Conservation (phyloP, 805 yeast species). For the Lipomyces sp. region DNA sequence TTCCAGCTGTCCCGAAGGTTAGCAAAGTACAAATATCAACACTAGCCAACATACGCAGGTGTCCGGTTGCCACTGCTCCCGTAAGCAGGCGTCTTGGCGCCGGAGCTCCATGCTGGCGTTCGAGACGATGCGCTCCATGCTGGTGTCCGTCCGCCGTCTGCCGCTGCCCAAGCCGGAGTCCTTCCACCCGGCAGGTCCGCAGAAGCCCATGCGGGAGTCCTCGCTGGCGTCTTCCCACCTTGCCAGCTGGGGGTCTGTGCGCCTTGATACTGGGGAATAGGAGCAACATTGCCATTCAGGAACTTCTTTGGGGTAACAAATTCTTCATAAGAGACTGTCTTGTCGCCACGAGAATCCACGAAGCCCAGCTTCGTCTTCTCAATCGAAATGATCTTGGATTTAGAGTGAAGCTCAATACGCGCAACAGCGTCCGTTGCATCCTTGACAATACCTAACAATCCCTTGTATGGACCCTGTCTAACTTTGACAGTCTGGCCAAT, state of each 20-base stretch:
- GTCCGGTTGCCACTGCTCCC: constrained; percentile 24
- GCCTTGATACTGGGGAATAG: constrained; percentile 44
- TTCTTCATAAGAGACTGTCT: constrained; percentile 74
- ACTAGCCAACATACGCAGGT: constrained; percentile 23
- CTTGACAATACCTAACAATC: constrained; percentile 88
- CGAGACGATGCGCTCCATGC: constrained; percentile 48
- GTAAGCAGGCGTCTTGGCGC: constrained; percentile 41
- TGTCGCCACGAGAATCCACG: constrained; percentile 57
- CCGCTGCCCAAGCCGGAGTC: constrained; percentile 55
- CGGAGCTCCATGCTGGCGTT: constrained; percentile 54
- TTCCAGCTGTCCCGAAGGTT: constrained; percentile 44
- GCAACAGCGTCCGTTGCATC: constrained; percentile 93
- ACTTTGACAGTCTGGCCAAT: constrained; percentile 84
- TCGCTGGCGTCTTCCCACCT: constrained; percentile 23
- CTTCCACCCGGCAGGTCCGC: constrained; percentile 48
- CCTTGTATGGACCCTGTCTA: constrained; percentile 91
- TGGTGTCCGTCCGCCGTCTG: constrained; percentile 49
- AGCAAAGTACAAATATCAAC: neutral
- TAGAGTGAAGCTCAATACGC: constrained; percentile 91
- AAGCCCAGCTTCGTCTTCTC: constrained; percentile 79
- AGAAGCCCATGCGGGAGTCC: constrained; percentile 46
- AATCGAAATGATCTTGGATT: constrained; percentile 83
- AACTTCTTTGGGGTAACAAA: constrained; percentile 58
- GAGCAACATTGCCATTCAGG: constrained; percentile 35
- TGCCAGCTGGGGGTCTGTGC: constrained; percentile 32